Percentiles rank a stretch among this genome's conserved stretches.
Conservation (phyloP, 805 yeast species). For the Alloascoidea hylecoeti region DNA sequence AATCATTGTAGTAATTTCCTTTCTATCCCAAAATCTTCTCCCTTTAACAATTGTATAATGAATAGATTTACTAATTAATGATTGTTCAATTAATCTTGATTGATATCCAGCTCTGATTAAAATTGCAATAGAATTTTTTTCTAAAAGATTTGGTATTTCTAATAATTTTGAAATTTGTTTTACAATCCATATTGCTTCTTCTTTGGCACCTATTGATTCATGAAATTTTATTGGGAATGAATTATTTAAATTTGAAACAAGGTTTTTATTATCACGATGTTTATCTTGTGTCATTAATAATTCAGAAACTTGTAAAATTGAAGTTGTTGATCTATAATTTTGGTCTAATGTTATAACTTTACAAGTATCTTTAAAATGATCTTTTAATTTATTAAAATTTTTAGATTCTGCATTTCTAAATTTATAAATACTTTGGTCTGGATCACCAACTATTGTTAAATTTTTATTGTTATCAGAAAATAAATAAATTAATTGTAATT, state of each 20-base stretch:
- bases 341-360: constrained; percentile 33
- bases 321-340: constrained; percentile 71
- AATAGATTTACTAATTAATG: constrained; percentile 35
- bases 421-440: constrained; percentile 88
- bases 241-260: constrained; percentile 28
- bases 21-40: constrained; percentile 64
- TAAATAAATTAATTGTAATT: constrained; percentile 49
- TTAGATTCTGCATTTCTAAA: constrained; percentile 68
- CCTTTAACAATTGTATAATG: constrained; percentile 66
- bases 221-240: constrained; percentile 32
- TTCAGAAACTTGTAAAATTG: constrained; percentile 53
- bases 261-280: constrained; percentile 21
- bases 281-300: constrained; percentile 46
- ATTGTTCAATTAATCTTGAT: constrained; percentile 51
- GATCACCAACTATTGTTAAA: constrained; percentile 89
- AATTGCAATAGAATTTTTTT: constrained; percentile 53
- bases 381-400: constrained; percentile 47
- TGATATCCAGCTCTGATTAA: constrained; percentile 52
- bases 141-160: constrained; percentile 20
- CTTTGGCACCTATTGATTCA: constrained; percentile 22
- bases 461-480: constrained; percentile 33
- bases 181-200: constrained; percentile 48
- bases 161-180: constrained; percentile 36
- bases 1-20: constrained; percentile 48
- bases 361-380: constrained; percentile 17